Base-by-base conservation (phyloP, 768 basidiomycete genomes). In the Naganishia onofrii region DNA sequence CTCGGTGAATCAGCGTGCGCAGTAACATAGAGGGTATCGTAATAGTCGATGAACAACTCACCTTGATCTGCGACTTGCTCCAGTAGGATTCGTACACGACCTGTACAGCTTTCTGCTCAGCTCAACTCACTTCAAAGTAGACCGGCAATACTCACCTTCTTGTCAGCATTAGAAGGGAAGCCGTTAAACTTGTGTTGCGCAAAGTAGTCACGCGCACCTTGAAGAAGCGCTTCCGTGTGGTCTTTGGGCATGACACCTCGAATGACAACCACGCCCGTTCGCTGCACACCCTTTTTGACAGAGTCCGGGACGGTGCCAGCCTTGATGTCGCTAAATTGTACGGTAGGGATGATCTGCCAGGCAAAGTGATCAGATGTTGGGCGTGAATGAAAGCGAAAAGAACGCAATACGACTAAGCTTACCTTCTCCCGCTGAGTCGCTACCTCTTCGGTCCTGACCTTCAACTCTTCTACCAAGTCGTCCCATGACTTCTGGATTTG, bases 81-180 rank as follows among this genome's bases (percentile, higher is more conserved):
- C 64, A 65, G 44, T 65, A 65, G 3, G 64, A 65, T 46, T 65
- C 64, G 28, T 65, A 65, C 10, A 65, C 64, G 10, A 86, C 88
- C 78, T 91, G 88, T 36, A 36, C 34, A 36, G 12, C 34, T 12
- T 5, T 36, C 12, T 12, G 12, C 4, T 36, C 34, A 36, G 34
- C 34, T 4, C 12, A 12, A 36, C 34, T 12, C 6, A 36, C 34
- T 36, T 36, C 12, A 36, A 36, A 36, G 4, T 36, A 36, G 6
- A 36, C 4, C 34, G 34, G 12, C 34, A 36, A 19, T n/a, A n/a
- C 71, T 60, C 21, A 65, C 64, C 64, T 65, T 65, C 28, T 65
- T 65, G 12, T 65, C 64, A 5, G 36, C 64, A 3, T 42, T 23
- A 3, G 64, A 65, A 17, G 64, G 64, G 38, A 65, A 65, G 2